Percentiles rank a stretch among this genome's conserved stretches.
These are phyloP conservation scores for Aspergillus tamarii DNA, from an alignment of 2,329 filamentous ascomycete genomes.

Conservation along the genomic window DNA sequence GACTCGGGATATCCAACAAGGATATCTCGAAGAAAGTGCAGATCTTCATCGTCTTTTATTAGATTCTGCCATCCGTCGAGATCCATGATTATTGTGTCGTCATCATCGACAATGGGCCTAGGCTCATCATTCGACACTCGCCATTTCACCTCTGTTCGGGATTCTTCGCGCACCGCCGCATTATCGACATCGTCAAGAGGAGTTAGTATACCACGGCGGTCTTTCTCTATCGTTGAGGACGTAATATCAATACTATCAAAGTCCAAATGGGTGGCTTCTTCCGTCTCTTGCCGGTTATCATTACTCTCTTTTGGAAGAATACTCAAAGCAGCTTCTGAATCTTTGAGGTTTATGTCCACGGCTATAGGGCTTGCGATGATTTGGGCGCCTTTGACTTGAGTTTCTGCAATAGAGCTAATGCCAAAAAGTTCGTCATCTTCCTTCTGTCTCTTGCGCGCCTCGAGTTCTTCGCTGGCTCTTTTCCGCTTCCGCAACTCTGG, in stretches of 20 bases:
- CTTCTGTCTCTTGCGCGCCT: slow-evolving; percentile 77
- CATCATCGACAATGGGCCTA: slow-evolving; percentile 67
- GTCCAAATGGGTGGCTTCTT: slow-evolving; percentile 63
- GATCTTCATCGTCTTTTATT: slow-evolving; percentile 70
- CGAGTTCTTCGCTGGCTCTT: slow-evolving; percentile 68
- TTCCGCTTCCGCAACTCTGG: slow-evolving; percentile 71
- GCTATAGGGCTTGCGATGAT: background rate
- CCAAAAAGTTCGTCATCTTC: slow-evolving; percentile 81
- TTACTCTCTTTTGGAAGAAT: background rate
- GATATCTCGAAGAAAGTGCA: slow-evolving; percentile 58
- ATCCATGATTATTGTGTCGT: slow-evolving; percentile 65
- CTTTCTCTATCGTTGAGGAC: slow-evolving; percentile 18
- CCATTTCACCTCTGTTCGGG: slow-evolving; percentile 59
- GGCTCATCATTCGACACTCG: slow-evolving; percentile 63
- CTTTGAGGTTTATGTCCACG: background rate
- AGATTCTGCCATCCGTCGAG: slow-evolving; percentile 71
- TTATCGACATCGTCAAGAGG: slow-evolving; percentile 30
- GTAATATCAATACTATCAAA: slow-evolving; percentile 25
- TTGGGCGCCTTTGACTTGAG: slow-evolving; percentile 50
- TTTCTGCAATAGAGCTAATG: slow-evolving; percentile 59
- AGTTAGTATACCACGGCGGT: slow-evolving; percentile 11
- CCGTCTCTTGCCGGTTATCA: background rate
- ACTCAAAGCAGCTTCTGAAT: background rate
- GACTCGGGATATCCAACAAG: slow-evolving; percentile 52
- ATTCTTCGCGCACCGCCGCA: slow-evolving; percentile 37